Evolutionary conservation across 768 basidiomycete genomes (phyloP).

Genomic region (Leucocoprinus sp.): DNA sequence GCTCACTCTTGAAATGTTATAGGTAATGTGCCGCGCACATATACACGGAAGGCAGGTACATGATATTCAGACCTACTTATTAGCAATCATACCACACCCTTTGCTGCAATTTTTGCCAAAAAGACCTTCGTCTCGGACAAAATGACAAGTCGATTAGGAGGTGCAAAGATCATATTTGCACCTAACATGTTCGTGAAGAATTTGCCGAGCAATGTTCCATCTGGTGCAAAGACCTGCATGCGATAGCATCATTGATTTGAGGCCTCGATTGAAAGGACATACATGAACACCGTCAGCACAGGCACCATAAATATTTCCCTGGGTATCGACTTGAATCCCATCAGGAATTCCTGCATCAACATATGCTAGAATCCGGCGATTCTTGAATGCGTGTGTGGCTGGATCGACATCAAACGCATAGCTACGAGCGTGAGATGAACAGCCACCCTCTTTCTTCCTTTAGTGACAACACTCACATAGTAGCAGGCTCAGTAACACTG

Average conservation of each 20-base stretch:
- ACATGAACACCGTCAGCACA: conserved; percentile 66
- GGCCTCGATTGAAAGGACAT: conserved; percentile 6
- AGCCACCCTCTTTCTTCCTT: too few relatives aligned
- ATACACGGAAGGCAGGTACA: too few relatives aligned
- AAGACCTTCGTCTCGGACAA: conserved; percentile 41
- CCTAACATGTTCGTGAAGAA: conserved; percentile 43
- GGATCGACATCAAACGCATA: conserved; percentile 65
- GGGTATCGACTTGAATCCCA: conserved; percentile 54
- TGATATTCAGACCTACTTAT: too few relatives aligned
- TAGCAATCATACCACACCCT: conserved; percentile 11
- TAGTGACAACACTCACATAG: conserved; percentile 40
- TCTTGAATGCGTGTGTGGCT: conserved; percentile 38
- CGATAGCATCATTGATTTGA: not conserved
- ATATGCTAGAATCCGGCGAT: conserved; percentile 63
- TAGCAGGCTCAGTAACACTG: conserved; percentile 54
- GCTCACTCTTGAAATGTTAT: too few relatives aligned
- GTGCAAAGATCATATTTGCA: conserved; percentile 40
- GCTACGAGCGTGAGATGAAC: conserved; percentile 24
- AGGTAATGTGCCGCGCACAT: too few relatives aligned
- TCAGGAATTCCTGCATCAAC: conserved; percentile 59
- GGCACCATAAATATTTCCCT: conserved; percentile 60
- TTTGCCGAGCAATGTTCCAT: conserved; percentile 55
- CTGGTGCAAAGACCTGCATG: conserved; percentile 12
- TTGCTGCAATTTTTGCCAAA: conserved; percentile 37
- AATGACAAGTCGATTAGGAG: conserved; percentile 33